phyloP scores from a whole-genome alignment of 352 stramenopile species.

The Phytopythium montanum region DNA sequence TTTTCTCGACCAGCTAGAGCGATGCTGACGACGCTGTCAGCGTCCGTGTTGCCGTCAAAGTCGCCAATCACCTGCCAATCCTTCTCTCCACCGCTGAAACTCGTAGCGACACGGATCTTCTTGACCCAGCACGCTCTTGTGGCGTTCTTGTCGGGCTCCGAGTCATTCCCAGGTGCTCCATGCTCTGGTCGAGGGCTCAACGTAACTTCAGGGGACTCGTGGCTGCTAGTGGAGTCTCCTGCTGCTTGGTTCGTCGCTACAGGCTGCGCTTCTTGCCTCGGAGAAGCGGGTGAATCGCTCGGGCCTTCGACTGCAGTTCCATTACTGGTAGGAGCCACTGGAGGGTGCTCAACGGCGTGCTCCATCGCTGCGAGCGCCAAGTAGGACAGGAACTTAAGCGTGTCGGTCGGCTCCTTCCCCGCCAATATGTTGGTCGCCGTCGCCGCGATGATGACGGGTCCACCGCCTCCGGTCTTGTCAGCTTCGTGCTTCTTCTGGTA shows the following conservation, averaged over 20 bases:
- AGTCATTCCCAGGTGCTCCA: background rate
- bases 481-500: slow-evolving; percentile 32
- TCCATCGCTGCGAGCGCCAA: slow-evolving; percentile 57
- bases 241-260: background rate
- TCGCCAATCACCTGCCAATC: slow-evolving; percentile 60
- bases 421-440: slow-evolving; percentile 76
- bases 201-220: background rate
- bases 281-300: slow-evolving; percentile 3
- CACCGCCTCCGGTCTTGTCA: slow-evolving; percentile 4
- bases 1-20: slow-evolving; percentile 19
- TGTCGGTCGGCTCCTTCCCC: slow-evolving; percentile 72
- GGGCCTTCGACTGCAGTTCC: background rate
- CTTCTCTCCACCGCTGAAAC: slow-evolving; percentile 39
- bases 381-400: slow-evolving; percentile 71
- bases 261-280: background rate
- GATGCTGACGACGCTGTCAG: slow-evolving; percentile 26
- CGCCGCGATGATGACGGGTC: slow-evolving; percentile 51
- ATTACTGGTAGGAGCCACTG: background rate
- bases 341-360: slow-evolving; percentile 34
- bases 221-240: background rate
- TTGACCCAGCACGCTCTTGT: slow-evolving; percentile 49
- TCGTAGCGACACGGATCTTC: slow-evolving; percentile 51
- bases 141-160: slow-evolving; percentile 4
- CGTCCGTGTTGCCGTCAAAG: slow-evolving; percentile 55
- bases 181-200: background rate